These are phyloP conservation scores for Populus hybrid DNA, from an alignment of 441 rosid genomes.

Conservation along the genomic window DNA sequence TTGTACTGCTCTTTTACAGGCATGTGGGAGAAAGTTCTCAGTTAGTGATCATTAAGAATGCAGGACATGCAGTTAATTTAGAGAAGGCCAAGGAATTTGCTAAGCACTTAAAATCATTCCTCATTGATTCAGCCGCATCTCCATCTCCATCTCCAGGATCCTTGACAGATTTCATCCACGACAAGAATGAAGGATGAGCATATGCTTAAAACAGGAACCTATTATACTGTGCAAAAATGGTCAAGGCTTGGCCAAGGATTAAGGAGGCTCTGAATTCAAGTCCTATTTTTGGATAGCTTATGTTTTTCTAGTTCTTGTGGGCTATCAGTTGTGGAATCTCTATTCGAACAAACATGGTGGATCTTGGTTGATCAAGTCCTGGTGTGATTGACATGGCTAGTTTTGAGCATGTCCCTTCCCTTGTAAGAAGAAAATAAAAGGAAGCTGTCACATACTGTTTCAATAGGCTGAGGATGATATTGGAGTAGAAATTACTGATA, in stretches of 20 bases:
- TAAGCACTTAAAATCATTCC: conserved; percentile 63
- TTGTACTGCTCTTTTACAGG: conserved; percentile 19
- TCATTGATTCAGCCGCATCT: conserved; percentile 19
- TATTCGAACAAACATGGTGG: neutral
- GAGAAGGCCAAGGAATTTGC: conserved; percentile 66
- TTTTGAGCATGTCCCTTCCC: no score
- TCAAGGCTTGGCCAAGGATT: neutral
- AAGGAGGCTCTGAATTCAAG: neutral
- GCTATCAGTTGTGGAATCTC: neutral
- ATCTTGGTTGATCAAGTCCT: neutral
- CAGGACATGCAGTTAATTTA: conserved; percentile 78
- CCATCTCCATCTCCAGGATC: neutral
- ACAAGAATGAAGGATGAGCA: neutral
- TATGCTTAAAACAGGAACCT: neutral
- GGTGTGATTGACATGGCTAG: no score
- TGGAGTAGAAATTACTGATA: neutral
- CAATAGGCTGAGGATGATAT: neutral
- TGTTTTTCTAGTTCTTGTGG: neutral
- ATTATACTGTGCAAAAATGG: neutral
- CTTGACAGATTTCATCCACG: neutral
- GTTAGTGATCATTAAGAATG: conserved; percentile 59
- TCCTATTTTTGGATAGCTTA: neutral
- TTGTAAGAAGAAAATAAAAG: no score
- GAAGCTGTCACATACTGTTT: neutral
- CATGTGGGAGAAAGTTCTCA: conserved; percentile 61